Base-by-base conservation (phyloP, 1,139 yeast genomes). In the Protomyces inundatus region DNA sequence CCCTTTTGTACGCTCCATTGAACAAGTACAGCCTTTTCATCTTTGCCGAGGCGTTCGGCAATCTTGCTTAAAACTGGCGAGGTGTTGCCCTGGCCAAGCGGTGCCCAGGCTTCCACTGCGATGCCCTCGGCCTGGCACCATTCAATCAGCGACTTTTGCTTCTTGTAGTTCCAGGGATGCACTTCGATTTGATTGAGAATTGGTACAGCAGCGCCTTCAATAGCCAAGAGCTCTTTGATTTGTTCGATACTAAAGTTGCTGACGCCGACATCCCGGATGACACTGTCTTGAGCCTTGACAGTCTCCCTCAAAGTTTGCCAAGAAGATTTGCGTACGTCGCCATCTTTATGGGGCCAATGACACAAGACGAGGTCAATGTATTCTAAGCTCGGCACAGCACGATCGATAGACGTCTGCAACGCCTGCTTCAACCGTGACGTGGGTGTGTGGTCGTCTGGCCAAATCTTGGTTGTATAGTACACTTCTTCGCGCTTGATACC, bases 401-500 rank as follows among this genome's bases (percentile, higher is more conserved):
- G 75, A 59, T 77, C 73, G 61, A 87, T 82, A 5, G 86, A 87
- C 37, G 70, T 69, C 68, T 81, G 81, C 5, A 90, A 83, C 48
- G 77, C 77, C 9, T 80, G 80, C 72, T 86, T 86, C 10, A 42
- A 30, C 32, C 23, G 48, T 10, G 30, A n/a, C n/a, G 6, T 30
- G 2, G 48, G 48, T 30, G 48, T 42, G 32, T 42, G 48, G 0
- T 75, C 67, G 30, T 53, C 32, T 3, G 57, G 36, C 57, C 55
- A 56, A 39, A 87, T 75, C 73, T 88, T 88, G 39, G 95, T 85
- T 4, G 93, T 86, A 72, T 85, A 87, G 70, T 83, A 86, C 32
- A 88, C 81, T 39, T 87, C 90, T 54, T 76, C 77, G 57, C 95
- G 76, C 64, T 79, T 78, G 56, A 75, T 68, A 6, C 67, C 68